These are phyloP conservation scores for Rutstroemia sp. DNA, from an alignment of 2,329 filamentous ascomycete genomes.

Conservation along the genomic window DNA sequence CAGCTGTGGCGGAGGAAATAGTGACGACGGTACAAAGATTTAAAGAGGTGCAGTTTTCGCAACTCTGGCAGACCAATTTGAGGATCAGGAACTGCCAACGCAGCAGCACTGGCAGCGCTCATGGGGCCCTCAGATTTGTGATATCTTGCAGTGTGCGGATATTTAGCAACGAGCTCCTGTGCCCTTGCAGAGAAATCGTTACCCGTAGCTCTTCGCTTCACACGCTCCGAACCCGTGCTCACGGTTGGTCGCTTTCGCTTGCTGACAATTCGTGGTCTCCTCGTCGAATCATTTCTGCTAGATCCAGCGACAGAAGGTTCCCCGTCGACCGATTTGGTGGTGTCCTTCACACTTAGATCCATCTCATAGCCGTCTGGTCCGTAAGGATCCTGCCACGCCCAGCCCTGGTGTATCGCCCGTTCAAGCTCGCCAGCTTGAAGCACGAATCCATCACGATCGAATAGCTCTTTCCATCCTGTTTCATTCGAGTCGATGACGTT, in stretches of 20 bases:
- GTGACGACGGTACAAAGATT: constrained; percentile 90
- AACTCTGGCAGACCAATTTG: constrained; percentile 71
- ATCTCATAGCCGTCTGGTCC: constrained; percentile 69
- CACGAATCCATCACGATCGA: constrained; percentile 75
- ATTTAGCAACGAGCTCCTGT: constrained; percentile 18
- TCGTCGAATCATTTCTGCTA: constrained; percentile 11
- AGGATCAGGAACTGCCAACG: constrained; percentile 72
- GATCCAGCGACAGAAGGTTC: constrained; percentile 32
- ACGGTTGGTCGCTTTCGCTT: constrained; percentile 28
- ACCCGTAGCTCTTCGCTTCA: constrained; percentile 26
- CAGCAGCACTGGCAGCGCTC: constrained; percentile 80
- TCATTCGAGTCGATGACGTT: constrained; percentile 88
- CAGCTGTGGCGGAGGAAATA: constrained; percentile 85
- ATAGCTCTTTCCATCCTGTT: constrained; percentile 88
- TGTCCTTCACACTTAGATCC: constrained; percentile 56
- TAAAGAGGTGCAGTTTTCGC: constrained; percentile 84
- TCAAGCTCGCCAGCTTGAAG: constrained; percentile 77
- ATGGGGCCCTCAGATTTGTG: constrained; percentile 69
- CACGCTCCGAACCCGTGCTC: constrained; percentile 18
- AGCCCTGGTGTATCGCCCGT: constrained; percentile 81
- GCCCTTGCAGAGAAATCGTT: constrained; percentile 25
- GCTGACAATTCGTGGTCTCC: constrained; percentile 22
- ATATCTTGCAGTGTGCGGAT: constrained; percentile 17
- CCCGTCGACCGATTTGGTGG: constrained; percentile 45
- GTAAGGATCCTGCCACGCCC: constrained; percentile 92